Evolutionary conservation across 208 protist genomes (phyloP).

Genomic region (Wallacemonas rigidus): DNA sequence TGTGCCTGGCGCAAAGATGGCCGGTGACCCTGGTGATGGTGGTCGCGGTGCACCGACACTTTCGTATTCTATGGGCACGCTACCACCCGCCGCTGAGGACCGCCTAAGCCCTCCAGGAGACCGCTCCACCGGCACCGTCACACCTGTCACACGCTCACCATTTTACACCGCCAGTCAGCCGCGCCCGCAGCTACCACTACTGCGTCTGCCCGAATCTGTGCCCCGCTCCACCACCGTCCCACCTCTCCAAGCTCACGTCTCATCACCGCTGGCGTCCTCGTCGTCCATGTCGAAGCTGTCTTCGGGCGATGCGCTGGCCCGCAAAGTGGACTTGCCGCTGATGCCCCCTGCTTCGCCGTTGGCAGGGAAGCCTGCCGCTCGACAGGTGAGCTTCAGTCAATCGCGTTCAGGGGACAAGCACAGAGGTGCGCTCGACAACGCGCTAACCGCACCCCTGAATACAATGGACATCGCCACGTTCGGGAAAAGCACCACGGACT

Average conservation of each 20-base stretch:
- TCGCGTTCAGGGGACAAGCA: background rate
- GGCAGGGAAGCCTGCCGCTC: slow-evolving; percentile 1
- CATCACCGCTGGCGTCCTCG: background rate
- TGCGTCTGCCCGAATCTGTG: background rate
- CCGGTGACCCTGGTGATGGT: too few relatives aligned
- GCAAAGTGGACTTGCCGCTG: background rate
- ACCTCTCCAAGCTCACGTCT: background rate
- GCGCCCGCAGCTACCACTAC: background rate
- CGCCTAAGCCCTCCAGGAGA: background rate
- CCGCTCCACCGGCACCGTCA: background rate
- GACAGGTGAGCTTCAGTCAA: slow-evolving; percentile 15
- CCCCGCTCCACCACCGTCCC: background rate
- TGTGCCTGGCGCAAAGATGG: background rate
- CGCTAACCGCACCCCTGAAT: background rate
- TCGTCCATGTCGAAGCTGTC: background rate
- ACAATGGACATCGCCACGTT: background rate
- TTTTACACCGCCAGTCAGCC: background rate
- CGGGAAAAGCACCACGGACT: background rate
- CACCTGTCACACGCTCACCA: background rate
- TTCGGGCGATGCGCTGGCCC: background rate
- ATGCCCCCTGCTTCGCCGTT: background rate
- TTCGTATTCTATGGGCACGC: slow-evolving; percentile 5
- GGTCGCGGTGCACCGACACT: background rate
- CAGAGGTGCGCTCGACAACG: background rate
- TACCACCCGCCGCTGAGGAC: background rate